These are phyloP conservation scores for Fusarium sp. DNA, from an alignment of 2,329 filamentous ascomycete species.

Conservation along the genomic window DNA sequence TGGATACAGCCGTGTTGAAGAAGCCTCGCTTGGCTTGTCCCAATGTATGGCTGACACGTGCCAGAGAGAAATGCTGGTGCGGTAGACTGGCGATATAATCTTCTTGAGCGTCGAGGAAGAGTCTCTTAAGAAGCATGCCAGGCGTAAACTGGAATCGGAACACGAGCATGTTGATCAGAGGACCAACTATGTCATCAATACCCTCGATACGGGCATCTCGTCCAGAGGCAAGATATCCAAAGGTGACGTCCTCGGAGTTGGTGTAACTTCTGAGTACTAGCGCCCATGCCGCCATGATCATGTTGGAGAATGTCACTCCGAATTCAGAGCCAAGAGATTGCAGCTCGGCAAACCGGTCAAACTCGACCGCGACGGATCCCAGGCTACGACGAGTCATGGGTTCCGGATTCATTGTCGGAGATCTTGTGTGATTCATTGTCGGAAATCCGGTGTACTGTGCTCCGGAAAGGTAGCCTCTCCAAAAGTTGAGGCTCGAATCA, in stretches of 20 bases:
- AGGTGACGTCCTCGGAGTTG: constrained; percentile 63
- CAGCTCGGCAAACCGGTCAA: constrained; percentile 16
- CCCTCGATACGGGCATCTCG: constrained; percentile 41
- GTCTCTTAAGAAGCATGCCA: constrained; percentile 47
- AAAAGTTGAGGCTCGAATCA: constrained; percentile 37
- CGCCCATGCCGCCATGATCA: constrained; percentile 68
- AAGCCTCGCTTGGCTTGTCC: constrained; percentile 44
- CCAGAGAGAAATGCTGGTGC: constrained; percentile 66
- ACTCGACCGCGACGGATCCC: constrained; percentile 12
- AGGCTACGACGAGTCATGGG: not conserved
- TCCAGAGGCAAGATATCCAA: constrained; percentile 57
- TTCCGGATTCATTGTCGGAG: constrained; percentile 15
- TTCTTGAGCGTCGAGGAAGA: constrained; percentile 54
- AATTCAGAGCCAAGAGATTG: constrained; percentile 16
- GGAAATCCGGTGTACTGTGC: constrained; percentile 24
- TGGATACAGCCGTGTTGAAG: constrained; percentile 56
- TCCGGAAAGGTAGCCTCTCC: constrained; percentile 31
- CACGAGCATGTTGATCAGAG: constrained; percentile 66
- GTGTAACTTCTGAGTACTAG: constrained; percentile 66
- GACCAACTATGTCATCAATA: constrained; percentile 38
- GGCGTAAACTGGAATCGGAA: constrained; percentile 60
- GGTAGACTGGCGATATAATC: constrained; percentile 53
- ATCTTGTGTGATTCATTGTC: constrained; percentile 13
- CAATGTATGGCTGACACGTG: constrained; percentile 58
- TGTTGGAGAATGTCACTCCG: constrained; percentile 64